Evolutionary conservation across 768 basidiomycete species (phyloP).

Genomic region (Rhodotorula graminis): DNA sequence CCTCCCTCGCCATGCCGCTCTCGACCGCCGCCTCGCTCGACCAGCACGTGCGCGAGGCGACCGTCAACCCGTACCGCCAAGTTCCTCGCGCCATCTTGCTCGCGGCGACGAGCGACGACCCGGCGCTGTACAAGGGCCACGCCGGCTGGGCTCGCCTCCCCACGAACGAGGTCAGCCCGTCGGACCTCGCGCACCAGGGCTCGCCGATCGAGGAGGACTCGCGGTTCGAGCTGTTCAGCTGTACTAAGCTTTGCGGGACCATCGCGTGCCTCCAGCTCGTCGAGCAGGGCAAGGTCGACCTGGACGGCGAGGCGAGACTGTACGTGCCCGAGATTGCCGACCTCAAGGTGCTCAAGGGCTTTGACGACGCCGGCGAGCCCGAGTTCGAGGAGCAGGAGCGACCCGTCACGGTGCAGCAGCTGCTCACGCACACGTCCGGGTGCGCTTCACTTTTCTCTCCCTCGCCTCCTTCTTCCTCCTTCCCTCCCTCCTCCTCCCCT

Average conservation of each 20-base stretch:
- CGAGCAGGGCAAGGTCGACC: constrained; percentile 40
- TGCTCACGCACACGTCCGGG: constrained; percentile 43
- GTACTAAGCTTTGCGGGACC: constrained; percentile 38
- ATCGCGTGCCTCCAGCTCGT: constrained; percentile 44
- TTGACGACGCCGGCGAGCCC: constrained; percentile 33
- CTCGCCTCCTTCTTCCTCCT: too few species aligned
- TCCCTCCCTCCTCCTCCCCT: too few species aligned
- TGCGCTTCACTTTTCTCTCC: too few species aligned
- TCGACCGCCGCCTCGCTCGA: background rate
- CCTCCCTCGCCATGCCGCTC: background rate
- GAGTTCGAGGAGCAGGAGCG: constrained; percentile 36
- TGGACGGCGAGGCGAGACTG: constrained; percentile 40
- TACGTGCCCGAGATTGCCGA: constrained; percentile 41
- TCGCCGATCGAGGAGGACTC: background rate
- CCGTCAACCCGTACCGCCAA: background rate
- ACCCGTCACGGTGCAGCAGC: constrained; percentile 43
- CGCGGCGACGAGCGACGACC: background rate
- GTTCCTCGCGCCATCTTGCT: background rate
- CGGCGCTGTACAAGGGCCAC: background rate
- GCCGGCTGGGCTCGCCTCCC: background rate
- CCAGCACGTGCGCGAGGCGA: background rate
- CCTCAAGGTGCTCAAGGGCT: constrained; percentile 40
- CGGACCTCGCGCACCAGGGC: background rate
- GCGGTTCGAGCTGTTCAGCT: background rate
- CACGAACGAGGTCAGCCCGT: background rate